Evolutionary conservation across 2,329 filamentous ascomycete genomes (phyloP).

Genomic region (Exophiala calicioides): DNA sequence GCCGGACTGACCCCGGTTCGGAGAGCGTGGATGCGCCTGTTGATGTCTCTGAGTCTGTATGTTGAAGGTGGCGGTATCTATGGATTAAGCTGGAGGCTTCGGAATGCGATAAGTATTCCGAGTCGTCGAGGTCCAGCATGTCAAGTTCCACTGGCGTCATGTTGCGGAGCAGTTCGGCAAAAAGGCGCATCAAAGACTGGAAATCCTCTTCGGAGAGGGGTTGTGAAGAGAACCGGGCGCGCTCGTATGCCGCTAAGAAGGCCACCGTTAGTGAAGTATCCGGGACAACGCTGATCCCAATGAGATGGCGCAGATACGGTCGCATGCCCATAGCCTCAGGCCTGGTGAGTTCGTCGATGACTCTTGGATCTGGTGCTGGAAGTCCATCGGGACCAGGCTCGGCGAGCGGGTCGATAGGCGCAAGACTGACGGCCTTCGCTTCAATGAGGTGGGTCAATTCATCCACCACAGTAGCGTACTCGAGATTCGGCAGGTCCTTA

Average conservation of each 20-base stretch:
- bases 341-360: constrained; percentile 71
- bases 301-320: constrained; percentile 74
- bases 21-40: constrained; percentile 22
- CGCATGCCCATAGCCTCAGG: constrained; percentile 71
- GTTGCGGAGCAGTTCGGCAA: constrained; percentile 74
- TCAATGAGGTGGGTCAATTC: constrained; percentile 90
- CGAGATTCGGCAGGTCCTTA: constrained; percentile 73
- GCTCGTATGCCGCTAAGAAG: constrained; percentile 79
- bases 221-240: constrained; percentile 75
- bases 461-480: constrained; percentile 76
- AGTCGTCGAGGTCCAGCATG: constrained; percentile 44
- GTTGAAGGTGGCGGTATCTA: not conserved
- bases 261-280: constrained; percentile 50
- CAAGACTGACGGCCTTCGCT: constrained; percentile 86
- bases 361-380: constrained; percentile 43
- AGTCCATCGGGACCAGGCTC: constrained; percentile 40
- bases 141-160: constrained; percentile 67
- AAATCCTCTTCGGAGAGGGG: constrained; percentile 72
- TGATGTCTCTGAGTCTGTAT: constrained; percentile 7
- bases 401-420: constrained; percentile 59
- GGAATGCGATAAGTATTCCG: constrained; percentile 19
- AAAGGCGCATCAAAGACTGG: constrained; percentile 75
- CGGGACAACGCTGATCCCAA: constrained; percentile 64
- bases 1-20: constrained; percentile 21
- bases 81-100: constrained; percentile 17